Evolutionary conservation across 2,329 filamentous ascomycete genomes (phyloP).

Genomic region (Phyllosticta paracitricarpa): DNA sequence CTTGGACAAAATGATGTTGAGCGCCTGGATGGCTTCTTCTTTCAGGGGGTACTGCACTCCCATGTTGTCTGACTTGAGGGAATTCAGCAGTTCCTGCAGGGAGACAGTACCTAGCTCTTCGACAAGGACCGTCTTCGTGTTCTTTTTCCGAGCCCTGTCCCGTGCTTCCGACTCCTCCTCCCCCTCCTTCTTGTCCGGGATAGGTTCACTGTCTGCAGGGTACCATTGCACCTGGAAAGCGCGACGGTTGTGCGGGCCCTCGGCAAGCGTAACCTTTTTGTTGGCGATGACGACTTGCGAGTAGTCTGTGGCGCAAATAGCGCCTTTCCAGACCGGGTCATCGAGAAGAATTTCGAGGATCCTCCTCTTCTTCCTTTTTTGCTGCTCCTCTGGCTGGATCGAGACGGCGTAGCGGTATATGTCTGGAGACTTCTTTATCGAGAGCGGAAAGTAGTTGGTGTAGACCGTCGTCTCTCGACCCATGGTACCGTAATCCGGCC

Average conservation of each 20-base stretch:
- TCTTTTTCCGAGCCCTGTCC: constrained; percentile 14
- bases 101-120: constrained; percentile 19
- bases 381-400: constrained; percentile 27
- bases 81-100: constrained; percentile 34
- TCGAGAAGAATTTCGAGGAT: constrained; percentile 38
- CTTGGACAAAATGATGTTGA: constrained; percentile 49
- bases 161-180: constrained; percentile 14
- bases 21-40: constrained; percentile 43
- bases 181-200: constrained; percentile 11
- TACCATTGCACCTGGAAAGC: constrained; percentile 20
- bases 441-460: constrained; percentile 33
- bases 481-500: constrained; percentile 25
- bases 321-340: constrained; percentile 20
- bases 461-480: constrained; percentile 31
- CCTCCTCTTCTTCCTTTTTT: constrained; percentile 36
- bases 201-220: constrained; percentile 18
- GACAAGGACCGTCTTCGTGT: constrained; percentile 16
- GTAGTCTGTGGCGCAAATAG: constrained; percentile 31
- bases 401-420: constrained; percentile 22
- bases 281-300: constrained; percentile 20
- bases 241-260: constrained; percentile 10
- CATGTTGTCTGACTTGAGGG: constrained; percentile 28
- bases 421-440: constrained; percentile 15
- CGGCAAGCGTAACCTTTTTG: constrained; percentile 17
- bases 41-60: constrained; percentile 33